Evolutionary conservation across 2,329 filamentous ascomycete species (phyloP), one percentile per base, ranked within the genome.

Genomic region (Nemania sp.): DNA sequence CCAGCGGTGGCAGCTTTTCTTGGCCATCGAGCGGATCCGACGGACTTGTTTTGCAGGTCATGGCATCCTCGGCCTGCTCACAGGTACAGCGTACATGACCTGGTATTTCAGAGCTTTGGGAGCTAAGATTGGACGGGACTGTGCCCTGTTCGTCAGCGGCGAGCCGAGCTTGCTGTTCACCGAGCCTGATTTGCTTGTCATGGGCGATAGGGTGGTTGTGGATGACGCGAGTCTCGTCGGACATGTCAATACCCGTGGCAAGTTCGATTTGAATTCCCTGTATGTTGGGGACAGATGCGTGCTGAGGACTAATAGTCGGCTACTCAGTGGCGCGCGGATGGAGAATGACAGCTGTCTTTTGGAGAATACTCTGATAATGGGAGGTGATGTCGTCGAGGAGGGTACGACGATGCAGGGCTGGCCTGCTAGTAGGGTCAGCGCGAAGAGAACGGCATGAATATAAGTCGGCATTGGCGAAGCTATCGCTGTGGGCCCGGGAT

Each of bases 301-400:
- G 7, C 61, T 83, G 58, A 70, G 80, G 7, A 75, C 74, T 2
- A 80, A 79, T 1, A 79, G 76, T 37, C 70, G 80, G 26, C 64
- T 84, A 49, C 70, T 84, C 44, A 78, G 74, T 33, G 80, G 80
- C 9, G 79, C 79, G 3, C 72, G 64, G 17, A 82, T 83, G 80
- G 75, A 74, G 50, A 68, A 73, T 2, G 80, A 81, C 60, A 75
- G 75, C 17, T 79, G 79, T 59, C 66, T 84, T 30, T 64, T 84
- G 30, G 80, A 84, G 68, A 81, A 84, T 58, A 83, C 80, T 0
- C 71, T 83, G 3, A 72, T 84, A 36, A 79, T 84, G 74, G 76
- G 76, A 1, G 81, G 80, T 4, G 80, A 84, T 63, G 70, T 79
- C 34, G 79, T 82, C 0, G 79, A 79, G 43, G 73, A 75, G 49